A percentile compares a stretch with the other conserved stretches of the same genome.
Conservation (phyloP, 1,139 yeast species). For the Ogataea hybrid region DNA sequence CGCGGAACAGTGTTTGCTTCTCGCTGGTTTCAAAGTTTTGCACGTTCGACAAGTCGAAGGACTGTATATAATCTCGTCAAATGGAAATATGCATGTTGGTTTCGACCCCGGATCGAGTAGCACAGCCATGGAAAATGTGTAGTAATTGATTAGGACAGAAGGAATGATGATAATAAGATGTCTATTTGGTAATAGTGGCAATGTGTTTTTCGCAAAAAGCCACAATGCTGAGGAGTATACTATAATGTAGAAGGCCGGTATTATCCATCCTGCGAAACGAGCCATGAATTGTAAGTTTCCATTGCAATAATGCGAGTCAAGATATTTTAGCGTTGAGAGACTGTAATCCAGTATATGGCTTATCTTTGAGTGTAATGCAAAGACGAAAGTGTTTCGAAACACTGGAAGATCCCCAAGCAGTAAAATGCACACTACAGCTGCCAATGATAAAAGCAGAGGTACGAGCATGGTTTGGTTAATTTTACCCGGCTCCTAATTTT, state of each 20-base stretch:
- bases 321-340: no score
- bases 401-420: slow-evolving; percentile 58
- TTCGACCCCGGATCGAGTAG: slow-evolving; percentile 55
- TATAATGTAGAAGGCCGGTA: slow-evolving; percentile 48
- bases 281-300: slow-evolving; percentile 8
- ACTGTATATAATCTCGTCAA: slow-evolving; percentile 61
- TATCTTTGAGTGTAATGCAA: neutral
- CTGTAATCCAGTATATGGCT: neutral
- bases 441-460: slow-evolving; percentile 14
- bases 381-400: slow-evolving; percentile 34
- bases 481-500: slow-evolving; percentile 1
- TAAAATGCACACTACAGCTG: slow-evolving; percentile 29
- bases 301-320: slow-evolving; percentile 4
- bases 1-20: slow-evolving; percentile 84
- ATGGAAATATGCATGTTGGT: slow-evolving; percentile 31
- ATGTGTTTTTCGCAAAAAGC: slow-evolving; percentile 44
- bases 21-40: slow-evolving; percentile 66
- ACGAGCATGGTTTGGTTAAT: slow-evolving; percentile 1
- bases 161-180: slow-evolving; percentile 34
- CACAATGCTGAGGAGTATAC: slow-evolving; percentile 46
- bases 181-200: neutral
- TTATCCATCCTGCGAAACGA: slow-evolving; percentile 37
- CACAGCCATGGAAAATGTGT: slow-evolving; percentile 44
- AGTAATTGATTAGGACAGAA: slow-evolving; percentile 35
- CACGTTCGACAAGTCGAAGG: slow-evolving; percentile 50